Percentiles rank a stretch among this genome's conserved stretches.
These are phyloP conservation scores for Onygena corvina DNA, from an alignment of 2,329 filamentous ascomycete species.

Conservation along the genomic window DNA sequence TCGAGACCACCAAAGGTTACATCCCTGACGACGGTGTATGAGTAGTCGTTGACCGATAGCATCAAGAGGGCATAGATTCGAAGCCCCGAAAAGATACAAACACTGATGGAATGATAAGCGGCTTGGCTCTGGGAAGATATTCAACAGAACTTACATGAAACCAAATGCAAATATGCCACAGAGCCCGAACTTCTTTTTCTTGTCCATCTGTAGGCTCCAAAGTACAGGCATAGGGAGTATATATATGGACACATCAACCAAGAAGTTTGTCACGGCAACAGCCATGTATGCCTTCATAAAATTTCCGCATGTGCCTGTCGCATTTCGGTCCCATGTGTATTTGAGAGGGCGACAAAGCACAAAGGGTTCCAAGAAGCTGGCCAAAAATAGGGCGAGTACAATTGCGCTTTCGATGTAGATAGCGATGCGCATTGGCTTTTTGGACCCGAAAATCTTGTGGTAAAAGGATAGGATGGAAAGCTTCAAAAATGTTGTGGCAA, in stretches of 20 bases:
- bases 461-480: slow-evolving; percentile 35
- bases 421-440: slow-evolving; percentile 17
- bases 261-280: slow-evolving; percentile 2
- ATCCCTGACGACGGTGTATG: slow-evolving; percentile 1
- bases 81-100: slow-evolving; percentile 6
- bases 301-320: not conserved
- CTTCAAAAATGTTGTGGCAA: slow-evolving; percentile 30
- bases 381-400: not conserved
- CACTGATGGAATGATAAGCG: not conserved
- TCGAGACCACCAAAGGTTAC: not conserved
- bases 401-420: slow-evolving; percentile 21
- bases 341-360: slow-evolving; percentile 1
- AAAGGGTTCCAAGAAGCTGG: not conserved
- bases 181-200: not conserved
- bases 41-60: not conserved
- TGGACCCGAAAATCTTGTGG: slow-evolving; percentile 27
- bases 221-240: slow-evolving; percentile 1
- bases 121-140: too few species aligned
- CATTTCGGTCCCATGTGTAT: not conserved
- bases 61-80: not conserved
- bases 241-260: slow-evolving; percentile 5
- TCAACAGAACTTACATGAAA: slow-evolving; percentile 7
- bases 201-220: slow-evolving; percentile 2
- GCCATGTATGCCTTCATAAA: not conserved
- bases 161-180: slow-evolving; percentile 6